Conservation (phyloP, 177 flowering plant species). For the Vitis hybrid region DNA sequence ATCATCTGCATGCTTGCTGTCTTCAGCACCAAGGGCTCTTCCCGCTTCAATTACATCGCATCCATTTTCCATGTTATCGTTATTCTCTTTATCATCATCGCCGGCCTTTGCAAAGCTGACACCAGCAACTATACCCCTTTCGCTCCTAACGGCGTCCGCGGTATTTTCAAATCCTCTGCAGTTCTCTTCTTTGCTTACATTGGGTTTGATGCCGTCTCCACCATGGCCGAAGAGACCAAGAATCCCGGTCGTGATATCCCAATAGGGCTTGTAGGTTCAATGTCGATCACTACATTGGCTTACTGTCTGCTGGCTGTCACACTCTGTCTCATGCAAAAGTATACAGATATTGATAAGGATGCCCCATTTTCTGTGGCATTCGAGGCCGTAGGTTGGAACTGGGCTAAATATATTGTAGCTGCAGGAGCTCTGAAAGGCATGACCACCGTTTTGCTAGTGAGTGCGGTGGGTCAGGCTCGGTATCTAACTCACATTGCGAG, state of each 20-base stretch:
- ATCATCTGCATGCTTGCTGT: slow-evolving; percentile 39
- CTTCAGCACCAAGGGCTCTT: slow-evolving; percentile 55
- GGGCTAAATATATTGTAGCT: slow-evolving; percentile 48
- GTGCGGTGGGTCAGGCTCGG: slow-evolving; percentile 44
- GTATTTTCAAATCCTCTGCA: slow-evolving; percentile 37
- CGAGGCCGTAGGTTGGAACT: slow-evolving; percentile 26
- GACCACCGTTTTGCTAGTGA: slow-evolving; percentile 39
- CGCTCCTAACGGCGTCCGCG: slow-evolving; percentile 15
- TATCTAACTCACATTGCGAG: slow-evolving; percentile 56
- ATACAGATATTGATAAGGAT: slow-evolving; percentile 18
- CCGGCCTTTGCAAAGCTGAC: slow-evolving; percentile 51
- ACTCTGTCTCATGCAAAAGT: slow-evolving; percentile 43
- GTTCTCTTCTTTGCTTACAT: slow-evolving; percentile 44
- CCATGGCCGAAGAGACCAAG: slow-evolving; percentile 50
- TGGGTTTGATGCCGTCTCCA: slow-evolving; percentile 52
- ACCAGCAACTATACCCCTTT: slow-evolving; percentile 23
- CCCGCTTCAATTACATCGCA: slow-evolving; percentile 52
- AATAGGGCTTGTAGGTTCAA: slow-evolving; percentile 45
- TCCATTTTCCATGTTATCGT: slow-evolving; percentile 41
- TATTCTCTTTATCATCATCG: slow-evolving; percentile 51
- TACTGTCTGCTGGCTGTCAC: slow-evolving; percentile 35
- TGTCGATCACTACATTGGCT: slow-evolving; percentile 22
- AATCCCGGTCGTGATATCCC: slow-evolving; percentile 47
- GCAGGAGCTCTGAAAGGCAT: slow-evolving; percentile 43
- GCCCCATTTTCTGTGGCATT: slow-evolving; percentile 48